Evolutionary conservation across 805 yeast species (phyloP).

Genomic region (Sugiyamaella valdiviana): DNA sequence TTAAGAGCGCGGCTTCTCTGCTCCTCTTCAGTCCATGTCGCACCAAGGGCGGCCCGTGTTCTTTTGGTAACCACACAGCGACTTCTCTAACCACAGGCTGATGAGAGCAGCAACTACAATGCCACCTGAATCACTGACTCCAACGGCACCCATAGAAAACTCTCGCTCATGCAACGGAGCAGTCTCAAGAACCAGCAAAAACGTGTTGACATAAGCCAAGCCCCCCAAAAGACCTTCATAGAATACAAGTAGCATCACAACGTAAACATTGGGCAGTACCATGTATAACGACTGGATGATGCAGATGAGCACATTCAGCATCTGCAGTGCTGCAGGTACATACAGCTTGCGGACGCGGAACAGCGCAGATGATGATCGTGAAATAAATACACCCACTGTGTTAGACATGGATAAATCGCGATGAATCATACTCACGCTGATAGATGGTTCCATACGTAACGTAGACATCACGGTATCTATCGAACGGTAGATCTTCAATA

Average conservation of each 20-base stretch:
- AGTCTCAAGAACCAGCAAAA: constrained; percentile 64
- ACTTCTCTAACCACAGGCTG: constrained; percentile 68
- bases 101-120: constrained; percentile 73
- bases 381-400: constrained; percentile 75
- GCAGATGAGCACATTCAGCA: constrained; percentile 52
- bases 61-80: constrained; percentile 66
- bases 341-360: constrained; percentile 55
- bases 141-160: constrained; percentile 76
- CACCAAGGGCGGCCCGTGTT: constrained; percentile 78
- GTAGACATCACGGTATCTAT: constrained; percentile 72
- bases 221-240: constrained; percentile 92
- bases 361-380: constrained; percentile 73
- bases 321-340: constrained; percentile 60
- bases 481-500: constrained; percentile 61
- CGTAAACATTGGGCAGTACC: constrained; percentile 53
- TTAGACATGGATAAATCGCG: not conserved
- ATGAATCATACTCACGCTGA: constrained; percentile 39
- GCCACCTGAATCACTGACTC: constrained; percentile 80
- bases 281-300: constrained; percentile 59
- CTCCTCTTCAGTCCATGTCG: constrained; percentile 31
- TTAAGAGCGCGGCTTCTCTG: too few species aligned
- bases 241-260: constrained; percentile 56
- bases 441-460: constrained; percentile 87
- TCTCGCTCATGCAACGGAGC: constrained; percentile 50
- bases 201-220: constrained; percentile 82